Base-by-base conservation (phyloP, 345 rosid species). In the Isatis tinctoria region DNA sequence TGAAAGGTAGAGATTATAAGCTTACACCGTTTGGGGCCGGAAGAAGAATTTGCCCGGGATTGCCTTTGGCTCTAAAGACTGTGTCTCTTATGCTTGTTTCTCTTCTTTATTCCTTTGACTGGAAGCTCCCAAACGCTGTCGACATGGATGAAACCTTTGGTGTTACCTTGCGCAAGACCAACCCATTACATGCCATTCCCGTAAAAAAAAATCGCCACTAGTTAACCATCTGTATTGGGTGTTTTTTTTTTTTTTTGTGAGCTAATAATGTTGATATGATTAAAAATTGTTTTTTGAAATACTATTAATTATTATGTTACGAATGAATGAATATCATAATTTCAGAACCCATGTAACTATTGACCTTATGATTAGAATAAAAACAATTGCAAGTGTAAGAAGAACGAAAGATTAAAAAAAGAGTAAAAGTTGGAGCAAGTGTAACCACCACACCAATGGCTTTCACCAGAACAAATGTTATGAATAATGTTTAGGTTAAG, bases 31-130 rank as follows among this genome's bases (percentile, higher is more conserved):
- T 72, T 11, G 77, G 73, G 8, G 40, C 69, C 1, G 81, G 81
- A 40, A 16, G 70, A 1, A 75, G 79, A 44, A 52, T 75, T 1
- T 75, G 70, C 12, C 79, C 74, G 0, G 79, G 74, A 16, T 63
- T 84, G 71, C 81, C 83, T 5, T 18, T 84, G 33, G 93, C 78
- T 3, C 6, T 48, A 5, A 79, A 78, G 54, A 80, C 79, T 78
- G 12, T 88, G 36, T 74, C 73, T 54, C 28, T 81, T 7, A 78
- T 81, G 77, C 73, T 88, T 83, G 85, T 72, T 49, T 65, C 79
- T 37, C 69, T 84, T 14, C 44, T 84, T 11, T 70, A 73, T 53
- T 72, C 67, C 14, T 83, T 85, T 70, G 81, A 85, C 20, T 85
- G 86, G 86, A 67, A 72, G 3, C 70, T 81, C 0, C 82, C 84